Percentiles rank a stretch among this genome's conserved stretches.
Conservation (phyloP, 805 yeast species). For the Pichia eremophila region DNA sequence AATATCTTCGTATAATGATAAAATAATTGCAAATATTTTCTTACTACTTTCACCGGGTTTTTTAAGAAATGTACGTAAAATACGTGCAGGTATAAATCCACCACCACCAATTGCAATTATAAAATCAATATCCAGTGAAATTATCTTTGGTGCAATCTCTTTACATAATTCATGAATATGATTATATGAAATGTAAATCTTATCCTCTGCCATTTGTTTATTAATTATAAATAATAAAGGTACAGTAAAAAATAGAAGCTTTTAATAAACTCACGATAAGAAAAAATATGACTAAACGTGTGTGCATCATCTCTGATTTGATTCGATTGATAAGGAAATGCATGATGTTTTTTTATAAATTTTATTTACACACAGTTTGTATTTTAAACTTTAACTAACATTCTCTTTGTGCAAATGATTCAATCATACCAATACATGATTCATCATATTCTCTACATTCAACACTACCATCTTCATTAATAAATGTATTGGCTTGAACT, state of each 20-base stretch:
- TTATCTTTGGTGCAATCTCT: conserved; percentile 48
- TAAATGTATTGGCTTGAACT: conserved; percentile 68
- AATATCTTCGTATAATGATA: conserved; percentile 82
- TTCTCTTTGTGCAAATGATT: conserved; percentile 61
- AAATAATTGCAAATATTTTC: conserved; percentile 89
- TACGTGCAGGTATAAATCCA: conserved; percentile 96
- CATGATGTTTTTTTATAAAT: too few relatives aligned
- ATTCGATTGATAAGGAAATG: too few relatives aligned
- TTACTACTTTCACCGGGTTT: conserved; percentile 82
- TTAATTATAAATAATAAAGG: too few relatives aligned
- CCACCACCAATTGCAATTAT: conserved; percentile 87
- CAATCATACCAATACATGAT: conserved; percentile 65
- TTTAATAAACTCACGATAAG: too few relatives aligned
- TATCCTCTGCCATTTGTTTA: conserved; percentile 19
- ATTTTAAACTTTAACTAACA: conserved; percentile 1
- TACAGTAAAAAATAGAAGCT: too few relatives aligned
- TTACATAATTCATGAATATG: conserved; percentile 55
- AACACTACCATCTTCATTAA: conserved; percentile 31
- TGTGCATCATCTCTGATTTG: too few relatives aligned
- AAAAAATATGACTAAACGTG: too few relatives aligned
- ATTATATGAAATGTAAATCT: conserved; percentile 72
- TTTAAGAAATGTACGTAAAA: conserved; percentile 85
- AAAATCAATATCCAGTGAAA: conserved; percentile 71
- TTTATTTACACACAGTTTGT: too few relatives aligned
- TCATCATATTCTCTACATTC: conserved; percentile 67